These are phyloP conservation scores for Syzygium syzygioides DNA, from an alignment of 441 rosid genomes.

Conservation along the genomic window DNA sequence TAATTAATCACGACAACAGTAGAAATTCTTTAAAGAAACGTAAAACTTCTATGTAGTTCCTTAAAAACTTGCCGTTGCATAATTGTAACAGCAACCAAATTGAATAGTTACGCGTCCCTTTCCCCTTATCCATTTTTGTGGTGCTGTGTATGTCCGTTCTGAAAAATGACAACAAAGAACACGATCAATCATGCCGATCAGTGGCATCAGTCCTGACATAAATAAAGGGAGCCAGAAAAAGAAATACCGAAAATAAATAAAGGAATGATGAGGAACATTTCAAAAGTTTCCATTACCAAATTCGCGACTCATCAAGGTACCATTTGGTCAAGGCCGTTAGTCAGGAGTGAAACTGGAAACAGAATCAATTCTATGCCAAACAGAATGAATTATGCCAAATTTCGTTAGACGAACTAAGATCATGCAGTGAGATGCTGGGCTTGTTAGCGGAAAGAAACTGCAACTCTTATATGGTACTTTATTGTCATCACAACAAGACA, in stretches of 20 bases:
- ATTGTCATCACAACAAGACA: background rate
- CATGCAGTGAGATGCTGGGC: background rate
- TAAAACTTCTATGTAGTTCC: background rate
- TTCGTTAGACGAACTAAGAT: background rate
- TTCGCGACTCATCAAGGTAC: background rate
- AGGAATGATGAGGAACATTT: background rate
- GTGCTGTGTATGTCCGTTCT: constrained; percentile 76
- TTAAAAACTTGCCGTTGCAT: constrained; percentile 42
- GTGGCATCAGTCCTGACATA: background rate
- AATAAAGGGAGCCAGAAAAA: background rate
- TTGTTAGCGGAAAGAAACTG: background rate
- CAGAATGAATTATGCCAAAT: background rate
- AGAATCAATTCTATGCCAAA: background rate
- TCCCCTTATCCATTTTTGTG: constrained; percentile 91
- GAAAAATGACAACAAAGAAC: background rate
- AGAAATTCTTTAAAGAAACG: too few relatives aligned
- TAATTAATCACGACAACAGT: too few relatives aligned
- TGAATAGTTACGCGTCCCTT: constrained; percentile 90
- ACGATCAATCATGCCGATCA: background rate
- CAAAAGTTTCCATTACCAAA: background rate
- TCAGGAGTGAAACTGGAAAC: background rate
- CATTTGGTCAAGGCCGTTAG: background rate
- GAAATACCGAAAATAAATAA: background rate
- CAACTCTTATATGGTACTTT: background rate
- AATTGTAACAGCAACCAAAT: constrained; percentile 96